Conservation (phyloP, 768 basidiomycete genomes). For the Boletus tomentosulus region DNA sequence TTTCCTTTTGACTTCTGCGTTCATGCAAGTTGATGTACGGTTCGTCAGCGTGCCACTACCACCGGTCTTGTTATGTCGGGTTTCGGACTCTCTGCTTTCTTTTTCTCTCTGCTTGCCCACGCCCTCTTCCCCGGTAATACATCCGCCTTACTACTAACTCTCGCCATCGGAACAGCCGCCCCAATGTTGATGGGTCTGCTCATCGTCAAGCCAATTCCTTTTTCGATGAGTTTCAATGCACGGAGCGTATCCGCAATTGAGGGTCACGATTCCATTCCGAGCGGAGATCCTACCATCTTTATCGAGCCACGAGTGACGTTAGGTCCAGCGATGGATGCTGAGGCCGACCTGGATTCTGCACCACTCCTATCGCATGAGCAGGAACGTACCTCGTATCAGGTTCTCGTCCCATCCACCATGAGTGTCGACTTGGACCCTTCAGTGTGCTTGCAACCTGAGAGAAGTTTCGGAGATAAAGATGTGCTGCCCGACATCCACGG, state of each 20-base stretch:
- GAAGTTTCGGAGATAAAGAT: constrained; percentile 15
- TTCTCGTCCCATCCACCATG: constrained; percentile 10
- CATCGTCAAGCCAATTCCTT: constrained; percentile 65
- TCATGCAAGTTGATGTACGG: not conserved
- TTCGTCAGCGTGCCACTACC: constrained; percentile 60
- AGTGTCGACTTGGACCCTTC: constrained; percentile 25
- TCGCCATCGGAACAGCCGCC: constrained; percentile 72
- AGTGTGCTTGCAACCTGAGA: not conserved
- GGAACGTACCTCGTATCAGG: constrained; percentile 19
- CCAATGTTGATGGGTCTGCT: constrained; percentile 80
- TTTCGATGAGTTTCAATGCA: constrained; percentile 31
- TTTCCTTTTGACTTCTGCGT: not conserved
- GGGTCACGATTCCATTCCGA: constrained; percentile 16
- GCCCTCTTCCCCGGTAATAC: constrained; percentile 73
- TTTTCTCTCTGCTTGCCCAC: constrained; percentile 77
- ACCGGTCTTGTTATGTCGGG: constrained; percentile 81
- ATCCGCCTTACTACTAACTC: constrained; percentile 67
- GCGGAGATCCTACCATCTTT: constrained; percentile 21
- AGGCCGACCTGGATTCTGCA: constrained; percentile 16
- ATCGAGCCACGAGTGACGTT: constrained; percentile 15
- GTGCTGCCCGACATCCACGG: constrained; percentile 51
- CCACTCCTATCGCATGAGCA: constrained; percentile 20
- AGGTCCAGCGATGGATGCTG: constrained; percentile 12
- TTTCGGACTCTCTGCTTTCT: constrained; percentile 88
- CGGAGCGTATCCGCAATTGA: constrained; percentile 2